Evolutionary conservation across 1,139 yeast genomes (phyloP).

Genomic region (Petasospora rhodanensis): DNA sequence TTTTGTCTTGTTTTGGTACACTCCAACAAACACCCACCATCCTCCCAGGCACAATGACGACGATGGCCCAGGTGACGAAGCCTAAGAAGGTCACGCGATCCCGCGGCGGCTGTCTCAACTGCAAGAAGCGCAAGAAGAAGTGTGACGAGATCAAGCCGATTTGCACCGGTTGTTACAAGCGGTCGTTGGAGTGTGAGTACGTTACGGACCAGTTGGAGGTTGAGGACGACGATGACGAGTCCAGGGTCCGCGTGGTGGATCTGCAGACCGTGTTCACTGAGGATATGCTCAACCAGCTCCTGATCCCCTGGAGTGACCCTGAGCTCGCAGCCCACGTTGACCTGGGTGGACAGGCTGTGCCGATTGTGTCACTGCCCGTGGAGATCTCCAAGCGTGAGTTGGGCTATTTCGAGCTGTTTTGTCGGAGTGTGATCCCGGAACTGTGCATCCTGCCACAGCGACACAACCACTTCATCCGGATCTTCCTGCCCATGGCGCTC

Average conservation of each 20-base stretch:
- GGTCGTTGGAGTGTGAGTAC: slow-evolving; percentile 20
- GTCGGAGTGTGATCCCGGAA: slow-evolving; percentile 29
- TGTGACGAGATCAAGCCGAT: slow-evolving; percentile 28
- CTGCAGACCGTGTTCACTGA: no score
- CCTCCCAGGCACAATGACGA: no score
- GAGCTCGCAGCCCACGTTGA: no score
- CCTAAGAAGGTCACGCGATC: slow-evolving; percentile 16
- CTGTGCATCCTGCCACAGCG: slow-evolving; percentile 31
- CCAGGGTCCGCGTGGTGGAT: no score
- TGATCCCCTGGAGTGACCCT: slow-evolving; percentile 9
- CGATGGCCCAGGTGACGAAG: no score
- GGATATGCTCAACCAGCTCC: slow-evolving; percentile 6
- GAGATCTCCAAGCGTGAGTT: slow-evolving; percentile 15
- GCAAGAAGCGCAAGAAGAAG: slow-evolving; percentile 27
- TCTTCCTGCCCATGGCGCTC: slow-evolving; percentile 34
- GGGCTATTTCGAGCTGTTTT: slow-evolving; percentile 30
- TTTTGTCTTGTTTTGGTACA: no score
- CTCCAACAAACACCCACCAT: no score
- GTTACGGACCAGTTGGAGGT: slow-evolving; percentile 4
- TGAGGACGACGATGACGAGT: slow-evolving; percentile 1
- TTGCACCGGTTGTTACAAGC: slow-evolving; percentile 24
- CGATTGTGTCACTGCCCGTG: no score
- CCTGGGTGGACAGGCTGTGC: no score
- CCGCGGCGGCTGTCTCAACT: slow-evolving; percentile 22
- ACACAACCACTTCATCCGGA: slow-evolving; percentile 30